Percentiles rank a stretch among this genome's conserved stretches.
phyloP scores from a whole-genome alignment of 805 yeast genomes.

The Schwanniomyces occidentalis region DNA sequence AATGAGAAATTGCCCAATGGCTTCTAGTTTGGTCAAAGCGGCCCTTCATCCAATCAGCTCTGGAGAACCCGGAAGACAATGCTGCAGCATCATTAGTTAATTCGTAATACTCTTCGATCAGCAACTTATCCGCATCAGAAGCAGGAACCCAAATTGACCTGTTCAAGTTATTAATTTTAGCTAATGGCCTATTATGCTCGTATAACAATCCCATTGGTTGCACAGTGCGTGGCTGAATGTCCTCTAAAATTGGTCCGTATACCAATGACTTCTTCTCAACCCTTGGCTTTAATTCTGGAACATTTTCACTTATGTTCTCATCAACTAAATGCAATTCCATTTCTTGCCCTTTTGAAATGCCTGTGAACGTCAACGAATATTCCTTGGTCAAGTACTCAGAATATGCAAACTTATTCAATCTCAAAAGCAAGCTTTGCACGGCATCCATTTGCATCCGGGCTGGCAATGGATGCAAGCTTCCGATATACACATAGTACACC shows the following conservation, averaged over 20 bases:
- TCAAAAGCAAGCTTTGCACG: conserved; percentile 57
- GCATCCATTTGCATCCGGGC: conserved; percentile 57
- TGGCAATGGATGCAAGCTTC: conserved; percentile 62
- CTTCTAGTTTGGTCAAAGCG: conserved; percentile 47
- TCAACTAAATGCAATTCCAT: conserved; percentile 30
- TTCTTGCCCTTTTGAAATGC: conserved; percentile 49
- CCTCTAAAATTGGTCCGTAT: conserved; percentile 54
- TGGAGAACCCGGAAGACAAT: conserved; percentile 69
- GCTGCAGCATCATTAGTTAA: conserved; percentile 73
- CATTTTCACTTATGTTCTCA: conserved; percentile 14
- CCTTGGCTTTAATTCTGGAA: conserved; percentile 34
- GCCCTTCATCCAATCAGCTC: conserved; percentile 73
- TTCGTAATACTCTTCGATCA: conserved; percentile 83
- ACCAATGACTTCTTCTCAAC: conserved; percentile 42
- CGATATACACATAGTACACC: conserved; percentile 50
- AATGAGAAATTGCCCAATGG: conserved; percentile 59
- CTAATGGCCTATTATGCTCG: conserved; percentile 65
- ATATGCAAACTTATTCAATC: conserved; percentile 55
- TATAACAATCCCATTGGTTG: conserved; percentile 58
- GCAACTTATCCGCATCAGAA: conserved; percentile 66
- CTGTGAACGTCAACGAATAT: conserved; percentile 46
- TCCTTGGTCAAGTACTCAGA: conserved; percentile 60
- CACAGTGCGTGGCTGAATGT: conserved; percentile 46
- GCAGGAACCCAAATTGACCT: conserved; percentile 91
- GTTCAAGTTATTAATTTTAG: conserved; percentile 57